These are phyloP conservation scores for Psidium guajava DNA, from an alignment of 345 rosid species.

Conservation along the genomic window DNA sequence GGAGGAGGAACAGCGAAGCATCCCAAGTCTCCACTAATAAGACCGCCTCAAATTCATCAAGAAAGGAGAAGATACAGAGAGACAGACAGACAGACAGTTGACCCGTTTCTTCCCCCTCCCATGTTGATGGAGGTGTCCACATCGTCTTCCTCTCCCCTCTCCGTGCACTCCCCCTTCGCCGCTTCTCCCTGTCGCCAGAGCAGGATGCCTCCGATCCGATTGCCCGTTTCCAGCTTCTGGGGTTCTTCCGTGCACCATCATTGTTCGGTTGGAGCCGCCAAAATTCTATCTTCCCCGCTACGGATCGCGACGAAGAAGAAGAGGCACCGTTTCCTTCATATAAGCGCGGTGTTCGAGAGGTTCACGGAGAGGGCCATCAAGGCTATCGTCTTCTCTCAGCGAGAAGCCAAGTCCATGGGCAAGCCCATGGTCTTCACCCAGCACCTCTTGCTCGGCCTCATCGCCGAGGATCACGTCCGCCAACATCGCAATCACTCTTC, in stretches of 20 bases:
- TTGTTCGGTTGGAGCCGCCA: not conserved
- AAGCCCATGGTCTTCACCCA: slow-evolving; percentile 77
- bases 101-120: not conserved
- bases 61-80: not conserved
- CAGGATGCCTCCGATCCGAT: not conserved
- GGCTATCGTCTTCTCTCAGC: slow-evolving; percentile 72
- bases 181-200: not conserved
- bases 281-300: not conserved
- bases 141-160: slow-evolving; percentile 7
- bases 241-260: not conserved
- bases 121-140: slow-evolving; percentile 9
- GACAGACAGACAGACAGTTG: not conserved
- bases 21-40: not conserved
- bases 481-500: not conserved
- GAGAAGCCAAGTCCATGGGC: slow-evolving; percentile 68
- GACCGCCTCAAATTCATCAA: not conserved
- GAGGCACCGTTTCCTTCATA: not conserved
- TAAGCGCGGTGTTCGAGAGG: slow-evolving; percentile 65
- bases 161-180: slow-evolving; percentile 7
- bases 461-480: slow-evolving; percentile 68
- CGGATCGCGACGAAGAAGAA: not conserved
- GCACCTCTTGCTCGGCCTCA: slow-evolving; percentile 70
- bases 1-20: not conserved
- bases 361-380: slow-evolving; percentile 79
- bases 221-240: not conserved